Base-by-base conservation (phyloP, 2,329 filamentous ascomycete genomes). In the Hypoxylon sp. region DNA sequence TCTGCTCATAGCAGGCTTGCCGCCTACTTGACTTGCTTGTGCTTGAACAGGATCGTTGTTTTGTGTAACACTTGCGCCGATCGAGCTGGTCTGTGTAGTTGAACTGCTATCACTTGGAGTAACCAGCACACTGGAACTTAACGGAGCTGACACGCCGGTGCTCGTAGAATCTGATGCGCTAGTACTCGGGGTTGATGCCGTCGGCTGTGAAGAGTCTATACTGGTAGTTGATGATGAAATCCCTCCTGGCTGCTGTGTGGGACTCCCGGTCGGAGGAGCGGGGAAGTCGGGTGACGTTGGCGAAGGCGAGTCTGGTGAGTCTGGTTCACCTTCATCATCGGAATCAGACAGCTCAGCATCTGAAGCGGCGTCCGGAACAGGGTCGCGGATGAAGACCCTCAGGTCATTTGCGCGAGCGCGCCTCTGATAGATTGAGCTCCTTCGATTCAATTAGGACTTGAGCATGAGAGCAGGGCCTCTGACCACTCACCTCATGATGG, bases 301-400 rank as follows among this genome's bases (percentile, higher is more conserved):
- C 30, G 69, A 71, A 2, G 69, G 66, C 30, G 63, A 56, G 37
- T 71, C 66, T 17, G 56, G 66, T 20, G 63, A 56, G 37, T 71
- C 66, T 25, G 56, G 66, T 25, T 59, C 64, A 13, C 60, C 69
- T 42, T 71, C 69, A 22, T 55, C 55, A 7, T 64, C 64, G 40
- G 55, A 65, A 56, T 66, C 55, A 35, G 30, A 44, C 17, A 20
- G 17, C 40, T 44, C 40, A 44, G 2, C 6, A 53, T 69, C 69
- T 46, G 62, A 64, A 62, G 57, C 60, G n/a, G 42, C 11, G 14
- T 50, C 30, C 2, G 49, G 66, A 25, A 51, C 54, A 35, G 62
- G 57, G 5, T 65, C 66, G 30, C 69, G 69, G 50, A 69, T 22
- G 37, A 49, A 63, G 53, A 71, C 50, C 31, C 44, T 58, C 2